Evolutionary conservation across 1,284 basidiomycete genomes (phyloP), one percentile per base, ranked within the genome.

Genomic region (Macrocystidia cucumis): DNA sequence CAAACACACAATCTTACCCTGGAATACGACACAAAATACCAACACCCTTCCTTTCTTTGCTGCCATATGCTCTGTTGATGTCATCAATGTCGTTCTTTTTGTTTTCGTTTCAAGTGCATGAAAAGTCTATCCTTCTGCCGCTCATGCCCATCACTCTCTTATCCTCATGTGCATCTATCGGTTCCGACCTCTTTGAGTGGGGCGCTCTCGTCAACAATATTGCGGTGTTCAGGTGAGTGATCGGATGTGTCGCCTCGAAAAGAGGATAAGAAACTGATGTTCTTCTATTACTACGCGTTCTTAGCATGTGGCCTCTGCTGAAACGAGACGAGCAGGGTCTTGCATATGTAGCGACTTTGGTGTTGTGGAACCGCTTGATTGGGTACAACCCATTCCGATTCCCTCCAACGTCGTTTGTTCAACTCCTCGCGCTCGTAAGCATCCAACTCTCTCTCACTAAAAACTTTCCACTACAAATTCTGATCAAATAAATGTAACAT

Each of bases 31-130:
- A 36, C 22, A 50, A 33, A 39, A 51, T 36, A 28, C 52, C 54
- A 48, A 62, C 65, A 1, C 76, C 73, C 9, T 76, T 74, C 32
- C 62, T 81, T 34, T 72, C 71, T 11, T 62, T 84, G 21, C 66
- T 82, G 29, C 81, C 73, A 11, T 88, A 76, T 50, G 82, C 79
- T 2, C 62, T 89, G 21, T 65, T 87, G 34, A 78, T 76, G 9
- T 78, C 74, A 1, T 80, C 85, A 0, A 70, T 93, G 65, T 84
- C 90, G 3, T 95, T 96, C 68, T 96, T 92, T 62, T 65, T 98
- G 16, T 93, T 96, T 61, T 92, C 91, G 5, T 95, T 96, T 56
- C 91, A 96, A 54, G 91, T 92, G 18, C 91, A 95, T 58, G 91
- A 96, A 58, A 96, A 96, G 66, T 85, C 85, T 2, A 87, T 96